Percentiles rank a stretch among this genome's conserved stretches.
Conservation (phyloP, 2,329 filamentous ascomycete species). For the Stemphylium vesicarium region DNA sequence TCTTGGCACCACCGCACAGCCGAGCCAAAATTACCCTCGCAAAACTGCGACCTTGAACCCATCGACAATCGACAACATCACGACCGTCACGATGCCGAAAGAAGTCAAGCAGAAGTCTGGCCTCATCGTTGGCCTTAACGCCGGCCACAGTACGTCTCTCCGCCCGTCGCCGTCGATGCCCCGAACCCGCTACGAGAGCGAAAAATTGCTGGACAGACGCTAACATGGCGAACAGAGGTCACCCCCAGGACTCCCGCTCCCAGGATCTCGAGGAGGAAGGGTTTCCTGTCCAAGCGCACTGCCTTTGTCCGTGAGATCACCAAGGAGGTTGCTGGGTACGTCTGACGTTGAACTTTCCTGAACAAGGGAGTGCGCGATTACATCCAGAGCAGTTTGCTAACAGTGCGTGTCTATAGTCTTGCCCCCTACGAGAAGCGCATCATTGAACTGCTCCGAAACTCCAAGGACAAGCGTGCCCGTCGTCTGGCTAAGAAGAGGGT, state of each 20-base stretch:
- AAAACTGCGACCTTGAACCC: constrained; percentile 16
- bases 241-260: constrained; percentile 58
- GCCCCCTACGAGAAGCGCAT: constrained; percentile 85
- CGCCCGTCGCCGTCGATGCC: constrained; percentile 24
- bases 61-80: constrained; percentile 43
- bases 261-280: constrained; percentile 76
- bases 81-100: constrained; percentile 57
- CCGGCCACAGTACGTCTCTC: constrained; percentile 67
- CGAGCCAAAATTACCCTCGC: constrained; percentile 27
- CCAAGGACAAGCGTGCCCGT: constrained; percentile 98
- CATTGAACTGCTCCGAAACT: constrained; percentile 98
- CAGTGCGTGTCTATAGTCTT: constrained; percentile 22
- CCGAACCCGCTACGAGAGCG: constrained; percentile 9
- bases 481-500: constrained; percentile 99
- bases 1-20: constrained; percentile 27
- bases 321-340: constrained; percentile 96
- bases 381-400: constrained; percentile 12
- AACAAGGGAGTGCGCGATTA: neutral
- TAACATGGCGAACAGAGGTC: constrained; percentile 53
- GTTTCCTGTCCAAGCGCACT: constrained; percentile 94
- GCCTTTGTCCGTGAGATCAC: constrained; percentile 96
- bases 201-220: constrained; percentile 23
- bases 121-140: constrained; percentile 67
- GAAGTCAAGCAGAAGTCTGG: constrained; percentile 61
- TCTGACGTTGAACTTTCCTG: constrained; percentile 33